Conservation (phyloP, 208 protist species). For the Entamoeba invadens region DNA sequence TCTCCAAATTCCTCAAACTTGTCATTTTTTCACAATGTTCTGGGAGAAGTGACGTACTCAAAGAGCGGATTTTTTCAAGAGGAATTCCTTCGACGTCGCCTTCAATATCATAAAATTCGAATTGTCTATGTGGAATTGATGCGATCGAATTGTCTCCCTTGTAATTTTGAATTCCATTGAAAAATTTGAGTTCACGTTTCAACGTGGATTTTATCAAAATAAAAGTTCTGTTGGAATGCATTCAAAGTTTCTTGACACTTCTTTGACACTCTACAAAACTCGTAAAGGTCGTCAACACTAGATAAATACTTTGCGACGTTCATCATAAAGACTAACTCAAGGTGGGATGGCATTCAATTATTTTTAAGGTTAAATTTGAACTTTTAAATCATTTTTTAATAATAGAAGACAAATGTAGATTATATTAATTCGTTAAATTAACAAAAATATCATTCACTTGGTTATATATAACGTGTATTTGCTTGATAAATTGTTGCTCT, state of each 20-base stretch:
- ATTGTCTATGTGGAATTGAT: not conserved
- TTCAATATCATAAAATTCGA: not conserved
- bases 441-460: too few relatives aligned
- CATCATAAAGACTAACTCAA: not conserved
- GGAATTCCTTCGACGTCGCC: not conserved
- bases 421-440: too few relatives aligned
- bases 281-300: not conserved
- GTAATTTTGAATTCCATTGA: not conserved
- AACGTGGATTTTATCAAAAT: not conserved
- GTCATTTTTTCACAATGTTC: not conserved
- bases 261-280: not conserved
- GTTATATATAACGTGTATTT: too few relatives aligned
- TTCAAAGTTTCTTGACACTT: not conserved
- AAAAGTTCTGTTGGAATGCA: not conserved
- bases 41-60: not conserved
- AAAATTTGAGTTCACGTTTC: not conserved
- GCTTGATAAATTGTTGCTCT: too few relatives aligned
- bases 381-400: too few relatives aligned
- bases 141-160: not conserved
- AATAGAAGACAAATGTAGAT: too few relatives aligned
- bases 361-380: too few relatives aligned
- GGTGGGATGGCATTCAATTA: too few relatives aligned
- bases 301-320: not conserved
- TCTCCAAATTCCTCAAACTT: not conserved
- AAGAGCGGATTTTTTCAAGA: not conserved